phyloP scores from a whole-genome alignment of 2,329 filamentous ascomycete species.

The Monosporascus sp. region DNA sequence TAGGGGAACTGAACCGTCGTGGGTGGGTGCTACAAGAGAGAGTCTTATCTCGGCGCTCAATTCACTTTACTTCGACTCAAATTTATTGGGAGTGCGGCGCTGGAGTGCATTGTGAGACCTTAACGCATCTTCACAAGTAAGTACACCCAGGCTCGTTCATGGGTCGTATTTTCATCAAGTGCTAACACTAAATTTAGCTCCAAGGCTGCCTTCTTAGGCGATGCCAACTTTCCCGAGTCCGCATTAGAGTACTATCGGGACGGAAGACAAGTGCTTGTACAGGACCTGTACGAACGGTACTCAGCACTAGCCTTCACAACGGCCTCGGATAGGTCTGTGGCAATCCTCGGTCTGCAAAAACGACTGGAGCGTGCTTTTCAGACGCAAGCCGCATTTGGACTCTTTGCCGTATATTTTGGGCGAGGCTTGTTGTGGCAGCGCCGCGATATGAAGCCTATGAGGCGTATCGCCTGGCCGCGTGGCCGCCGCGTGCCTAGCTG shows the following conservation, averaged over 20 bases:
- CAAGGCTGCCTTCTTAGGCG: constrained; percentile 2
- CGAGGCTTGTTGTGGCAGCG: constrained; percentile 5
- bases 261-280: not conserved
- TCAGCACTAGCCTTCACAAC: constrained; percentile 2
- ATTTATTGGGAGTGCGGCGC: constrained; percentile 22
- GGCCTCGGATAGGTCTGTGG: constrained; percentile 2
- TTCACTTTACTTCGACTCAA: constrained; percentile 22
- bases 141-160: not conserved
- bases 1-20: constrained; percentile 13
- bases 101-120: constrained; percentile 6
- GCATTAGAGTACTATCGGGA: constrained; percentile 1
- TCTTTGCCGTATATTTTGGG: not conserved
- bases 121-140: constrained; percentile 3
- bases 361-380: not conserved
- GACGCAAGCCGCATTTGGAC: not conserved
- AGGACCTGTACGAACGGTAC: constrained; percentile 3
- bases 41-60: constrained; percentile 19
- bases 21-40: constrained; percentile 26
- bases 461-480: not conserved
- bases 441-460: not conserved
- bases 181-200: not conserved
- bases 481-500: constrained; percentile 1
- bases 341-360: constrained; percentile 3
- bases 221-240: constrained; percentile 3
- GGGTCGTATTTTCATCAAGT: too few relatives aligned